phyloP scores from a whole-genome alignment of 2,329 filamentous ascomycete genomes.

The Colletotrichum sp. region DNA sequence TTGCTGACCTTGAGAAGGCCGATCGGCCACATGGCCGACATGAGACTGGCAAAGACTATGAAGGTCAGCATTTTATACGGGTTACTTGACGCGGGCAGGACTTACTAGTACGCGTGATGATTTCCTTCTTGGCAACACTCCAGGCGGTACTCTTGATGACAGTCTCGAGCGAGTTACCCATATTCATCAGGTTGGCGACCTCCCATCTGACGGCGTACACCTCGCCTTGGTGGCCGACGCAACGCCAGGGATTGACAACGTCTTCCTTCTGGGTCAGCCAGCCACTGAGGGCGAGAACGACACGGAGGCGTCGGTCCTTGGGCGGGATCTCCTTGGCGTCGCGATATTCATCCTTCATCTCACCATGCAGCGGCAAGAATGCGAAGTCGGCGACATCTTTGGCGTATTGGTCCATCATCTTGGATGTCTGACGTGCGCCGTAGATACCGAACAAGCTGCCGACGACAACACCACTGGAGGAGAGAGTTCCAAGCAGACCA shows the following conservation, averaged over 20 bases:
- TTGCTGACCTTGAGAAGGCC: conserved; percentile 71
- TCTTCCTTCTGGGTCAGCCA: conserved; percentile 79
- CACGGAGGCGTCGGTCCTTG: conserved; percentile 71
- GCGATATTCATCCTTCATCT: conserved; percentile 43
- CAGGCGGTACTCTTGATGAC: conserved; percentile 85
- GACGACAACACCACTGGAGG: conserved; percentile 79
- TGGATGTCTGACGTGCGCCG: conserved; percentile 79
- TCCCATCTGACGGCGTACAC: conserved; percentile 88
- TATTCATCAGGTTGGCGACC: conserved; percentile 74
- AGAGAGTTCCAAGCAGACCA: conserved; percentile 78
- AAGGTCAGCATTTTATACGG: neutral
- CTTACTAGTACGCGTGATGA: conserved; percentile 53
- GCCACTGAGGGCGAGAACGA: conserved; percentile 84
- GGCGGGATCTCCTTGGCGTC: conserved; percentile 58
- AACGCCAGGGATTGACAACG: conserved; percentile 78
- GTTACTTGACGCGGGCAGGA: neutral
- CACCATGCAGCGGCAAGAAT: conserved; percentile 74
- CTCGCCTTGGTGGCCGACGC: conserved; percentile 75
- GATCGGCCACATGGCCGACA: conserved; percentile 65
- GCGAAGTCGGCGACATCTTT: conserved; percentile 89
- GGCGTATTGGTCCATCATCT: conserved; percentile 88
- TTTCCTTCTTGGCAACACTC: conserved; percentile 66
- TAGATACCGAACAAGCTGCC: conserved; percentile 93
- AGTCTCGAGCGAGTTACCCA: conserved; percentile 79
- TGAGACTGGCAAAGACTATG: conserved; percentile 60